Conservation (phyloP, 106 monocot species). For the Allium sativum region DNA sequence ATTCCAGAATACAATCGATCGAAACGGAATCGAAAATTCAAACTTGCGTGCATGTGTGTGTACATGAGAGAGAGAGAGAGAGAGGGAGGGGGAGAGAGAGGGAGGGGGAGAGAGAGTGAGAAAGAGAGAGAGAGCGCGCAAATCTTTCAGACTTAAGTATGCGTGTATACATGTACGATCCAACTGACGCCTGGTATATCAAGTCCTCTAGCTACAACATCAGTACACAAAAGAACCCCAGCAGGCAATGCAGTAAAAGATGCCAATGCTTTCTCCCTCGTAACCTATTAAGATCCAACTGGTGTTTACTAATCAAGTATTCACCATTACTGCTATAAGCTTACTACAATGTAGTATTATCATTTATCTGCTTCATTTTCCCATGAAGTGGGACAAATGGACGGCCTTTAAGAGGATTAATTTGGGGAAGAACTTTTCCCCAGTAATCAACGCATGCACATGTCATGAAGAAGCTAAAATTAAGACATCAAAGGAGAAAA, state of each 20-base stretch:
- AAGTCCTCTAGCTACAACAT: conserved; percentile 98
- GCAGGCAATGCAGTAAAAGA: conserved; percentile 60
- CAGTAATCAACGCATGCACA: conserved; percentile 99
- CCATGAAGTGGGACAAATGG: conserved; percentile 78
- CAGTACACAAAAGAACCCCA: conserved; percentile 82
- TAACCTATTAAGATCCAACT: conserved; percentile 30
- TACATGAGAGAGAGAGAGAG: no score
- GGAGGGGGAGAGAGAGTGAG: no score
- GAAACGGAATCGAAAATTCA: not conserved
- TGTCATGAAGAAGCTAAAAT: conserved; percentile 90
- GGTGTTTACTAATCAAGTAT: not conserved
- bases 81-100: no score
- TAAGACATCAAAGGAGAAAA: conserved; percentile 7
- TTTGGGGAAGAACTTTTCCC: conserved; percentile 58
- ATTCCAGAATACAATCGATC: no score
- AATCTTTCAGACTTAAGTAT: no score
- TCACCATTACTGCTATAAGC: no score
- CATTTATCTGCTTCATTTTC: conserved; percentile 91
- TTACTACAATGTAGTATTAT: not conserved
- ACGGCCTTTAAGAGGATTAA: conserved; percentile 48
- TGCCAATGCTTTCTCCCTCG: conserved; percentile 88
- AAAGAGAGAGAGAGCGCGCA: no score
- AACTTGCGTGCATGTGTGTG: not conserved
- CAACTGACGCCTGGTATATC: conserved; percentile 98
- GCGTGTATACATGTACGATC: conserved; percentile 99